A percentile compares a stretch with the other conserved stretches of the same genome.
phyloP scores from a whole-genome alignment of 148 eudicot genomes.

The Silene latifolia region DNA sequence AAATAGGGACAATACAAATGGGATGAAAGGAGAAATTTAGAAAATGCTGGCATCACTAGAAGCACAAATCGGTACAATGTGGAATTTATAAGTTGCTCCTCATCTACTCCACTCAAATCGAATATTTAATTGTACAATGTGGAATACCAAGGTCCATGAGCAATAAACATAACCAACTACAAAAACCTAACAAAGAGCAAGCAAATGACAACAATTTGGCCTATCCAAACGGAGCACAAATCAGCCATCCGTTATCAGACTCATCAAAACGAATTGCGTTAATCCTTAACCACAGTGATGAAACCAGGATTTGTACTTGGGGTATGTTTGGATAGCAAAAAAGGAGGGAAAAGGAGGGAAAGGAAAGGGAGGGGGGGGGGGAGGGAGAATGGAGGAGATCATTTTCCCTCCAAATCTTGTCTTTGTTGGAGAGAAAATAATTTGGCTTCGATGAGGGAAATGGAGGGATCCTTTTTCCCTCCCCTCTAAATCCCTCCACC shows the following conservation, averaged over 20 bases:
- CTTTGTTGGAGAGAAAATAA: too few species aligned
- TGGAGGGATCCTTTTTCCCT: too few species aligned
- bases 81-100: neutral
- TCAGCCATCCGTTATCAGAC: neutral
- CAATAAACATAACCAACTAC: neutral
- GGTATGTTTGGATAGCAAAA: too few species aligned
- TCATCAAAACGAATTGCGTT: neutral
- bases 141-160: neutral
- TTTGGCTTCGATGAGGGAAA: too few species aligned
- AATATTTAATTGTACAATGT: neutral
- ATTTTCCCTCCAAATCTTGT: too few species aligned
- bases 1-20: too few species aligned
- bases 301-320: neutral
- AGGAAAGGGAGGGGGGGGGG: too few species aligned
- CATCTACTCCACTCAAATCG: neutral
- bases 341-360: too few species aligned
- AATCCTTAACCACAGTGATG: neutral
- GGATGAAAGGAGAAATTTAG: too few species aligned
- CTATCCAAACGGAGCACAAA: neutral
- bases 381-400: too few species aligned
- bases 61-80: neutral
- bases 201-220: neutral
- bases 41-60: neutral
- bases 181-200: neutral
- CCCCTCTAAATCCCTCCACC: too few species aligned